Base-by-base conservation (phyloP, 2,329 filamentous ascomycete species). In the Botrytis elliptica region DNA sequence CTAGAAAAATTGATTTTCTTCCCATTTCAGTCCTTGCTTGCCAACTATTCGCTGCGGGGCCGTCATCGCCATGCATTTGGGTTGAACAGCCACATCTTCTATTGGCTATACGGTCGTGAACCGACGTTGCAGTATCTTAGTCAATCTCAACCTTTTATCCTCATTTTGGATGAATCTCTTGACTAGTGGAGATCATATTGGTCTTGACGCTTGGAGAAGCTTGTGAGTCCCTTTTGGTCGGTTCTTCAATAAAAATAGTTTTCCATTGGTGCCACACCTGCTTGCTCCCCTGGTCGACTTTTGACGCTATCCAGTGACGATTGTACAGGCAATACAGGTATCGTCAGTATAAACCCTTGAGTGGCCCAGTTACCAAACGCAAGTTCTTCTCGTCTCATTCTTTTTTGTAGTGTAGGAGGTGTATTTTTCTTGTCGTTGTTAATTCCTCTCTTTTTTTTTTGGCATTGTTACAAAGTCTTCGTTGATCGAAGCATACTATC, bases 401-500 rank as follows among this genome's bases (percentile, higher is more conserved):
- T 70, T 63, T 64, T 33, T 73, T 46, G 66, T 71, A 40, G 33
- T 73, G 59, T 73, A 42, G 64, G 67, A 59, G 64, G 46, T 59
- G 65, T 64, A 63, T 57, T 71, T 20, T 70, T 74, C 52, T 75
- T 63, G 64, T 74, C 63, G 44, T 74, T 60, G 71, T 73, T 75
- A n/a, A 68, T 76, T 65, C 70, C 63, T 65, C 62, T 74, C n/a
- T 65, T n/a, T 73, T 73, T 71, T 29, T 68, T 38, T 73, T 73
- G 71, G 67, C 66, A 59, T 75, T 70, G 74, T 75, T 74, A 68
- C 69, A 74, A 79, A 81, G 79, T 79, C 80, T 82, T 82, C 79
- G 80, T 82, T 78, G 81, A 82, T 77, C 81, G 79, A 80, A 81
- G 81, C 79, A 81, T 77, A 74, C 80, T 79, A 80, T 81, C 80